Evolutionary conservation across 768 basidiomycete genomes (phyloP).

Genomic region (Pleurotus tuoliensis): DNA sequence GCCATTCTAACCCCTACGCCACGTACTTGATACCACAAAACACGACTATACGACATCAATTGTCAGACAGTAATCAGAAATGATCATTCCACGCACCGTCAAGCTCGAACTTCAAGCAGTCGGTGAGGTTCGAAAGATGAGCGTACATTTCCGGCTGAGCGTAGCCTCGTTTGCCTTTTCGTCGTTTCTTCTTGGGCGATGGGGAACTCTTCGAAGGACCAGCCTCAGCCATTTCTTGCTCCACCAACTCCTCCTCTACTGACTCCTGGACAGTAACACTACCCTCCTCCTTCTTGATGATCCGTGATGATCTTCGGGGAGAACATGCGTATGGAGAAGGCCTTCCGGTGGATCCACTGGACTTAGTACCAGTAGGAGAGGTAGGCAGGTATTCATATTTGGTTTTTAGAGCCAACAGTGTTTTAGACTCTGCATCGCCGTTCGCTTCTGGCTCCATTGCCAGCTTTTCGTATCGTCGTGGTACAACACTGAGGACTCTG

Average conservation of each 20-base stretch:
- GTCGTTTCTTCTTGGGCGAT: conserved; percentile 21
- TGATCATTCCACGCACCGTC: conserved; percentile 44
- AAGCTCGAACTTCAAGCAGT: conserved; percentile 48
- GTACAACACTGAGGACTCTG: too few relatives aligned
- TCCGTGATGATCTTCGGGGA: neutral
- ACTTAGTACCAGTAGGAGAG: too few relatives aligned
- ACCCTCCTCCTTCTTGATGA: neutral
- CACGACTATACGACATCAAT: conserved; percentile 42
- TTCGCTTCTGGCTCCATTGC: too few relatives aligned
- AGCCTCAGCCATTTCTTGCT: neutral
- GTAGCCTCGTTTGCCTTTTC: conserved; percentile 32
- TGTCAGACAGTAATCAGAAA: neutral
- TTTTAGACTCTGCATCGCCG: too few relatives aligned
- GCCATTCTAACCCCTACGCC: neutral
- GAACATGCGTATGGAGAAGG: too few relatives aligned
- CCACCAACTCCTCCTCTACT: too few relatives aligned
- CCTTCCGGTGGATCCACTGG: too few relatives aligned
- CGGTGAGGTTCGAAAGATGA: conserved; percentile 47
- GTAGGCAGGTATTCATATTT: too few relatives aligned
- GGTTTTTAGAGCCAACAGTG: too few relatives aligned
- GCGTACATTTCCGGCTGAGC: conserved; percentile 50
- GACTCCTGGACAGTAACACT: neutral
- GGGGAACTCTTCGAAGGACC: neutral
- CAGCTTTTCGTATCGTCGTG: too few relatives aligned
- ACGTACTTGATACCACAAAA: conserved; percentile 85